Evolutionary conservation across 306 rosid species (phyloP).

Genomic region (Rubus idaeus): DNA sequence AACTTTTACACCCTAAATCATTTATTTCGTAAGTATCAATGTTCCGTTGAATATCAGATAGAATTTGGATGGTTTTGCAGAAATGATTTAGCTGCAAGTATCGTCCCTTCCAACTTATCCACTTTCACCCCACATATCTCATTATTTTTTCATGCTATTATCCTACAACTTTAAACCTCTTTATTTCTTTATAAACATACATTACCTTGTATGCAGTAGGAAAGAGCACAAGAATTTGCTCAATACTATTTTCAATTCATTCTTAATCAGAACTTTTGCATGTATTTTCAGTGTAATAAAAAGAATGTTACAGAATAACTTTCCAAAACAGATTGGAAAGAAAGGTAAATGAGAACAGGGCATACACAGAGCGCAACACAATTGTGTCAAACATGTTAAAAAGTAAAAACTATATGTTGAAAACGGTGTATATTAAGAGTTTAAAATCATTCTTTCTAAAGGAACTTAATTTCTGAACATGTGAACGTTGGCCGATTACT

Average conservation of each 20-base stretch:
- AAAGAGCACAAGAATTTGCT: background rate
- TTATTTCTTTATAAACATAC: no score
- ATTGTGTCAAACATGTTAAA: background rate
- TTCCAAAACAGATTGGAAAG: background rate
- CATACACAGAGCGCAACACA: background rate
- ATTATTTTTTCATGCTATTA: no score
- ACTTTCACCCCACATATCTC: no score
- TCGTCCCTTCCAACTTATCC: no score
- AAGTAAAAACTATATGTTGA: background rate
- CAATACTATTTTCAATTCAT: background rate
- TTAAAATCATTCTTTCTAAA: constrained; percentile 1
- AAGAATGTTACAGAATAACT: constrained; percentile 1
- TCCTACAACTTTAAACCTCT: no score
- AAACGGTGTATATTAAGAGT: background rate
- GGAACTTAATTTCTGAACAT: background rate
- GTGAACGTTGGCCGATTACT: background rate
- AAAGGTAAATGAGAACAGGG: background rate
- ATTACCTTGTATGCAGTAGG: background rate
- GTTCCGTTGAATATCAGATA: no score
- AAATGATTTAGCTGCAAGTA: no score
- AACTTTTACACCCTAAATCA: no score
- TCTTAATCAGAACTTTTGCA: background rate
- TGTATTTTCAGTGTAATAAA: background rate
- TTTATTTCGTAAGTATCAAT: no score
- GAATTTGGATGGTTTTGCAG: no score